Conservation (phyloP, 208 protist genomes). For the Angomonas desouzai region DNA sequence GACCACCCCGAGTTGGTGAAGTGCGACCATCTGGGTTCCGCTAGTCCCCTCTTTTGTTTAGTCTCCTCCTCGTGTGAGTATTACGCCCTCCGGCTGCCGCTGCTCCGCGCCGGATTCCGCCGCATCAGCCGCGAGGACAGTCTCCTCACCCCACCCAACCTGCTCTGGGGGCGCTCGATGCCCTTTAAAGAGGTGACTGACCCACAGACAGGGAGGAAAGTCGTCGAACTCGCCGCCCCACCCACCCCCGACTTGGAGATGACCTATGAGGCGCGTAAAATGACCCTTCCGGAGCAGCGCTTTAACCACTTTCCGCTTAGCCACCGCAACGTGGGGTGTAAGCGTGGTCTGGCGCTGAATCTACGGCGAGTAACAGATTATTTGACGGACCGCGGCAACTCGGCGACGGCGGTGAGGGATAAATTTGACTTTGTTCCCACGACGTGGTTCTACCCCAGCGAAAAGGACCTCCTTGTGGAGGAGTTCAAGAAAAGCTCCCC, state of each 20-base stretch:
- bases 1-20: slow-evolving; percentile 20
- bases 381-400: slow-evolving; percentile 5
- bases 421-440: slow-evolving; percentile 63
- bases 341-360: slow-evolving; percentile 70
- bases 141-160: slow-evolving; percentile 40
- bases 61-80: slow-evolving; percentile 90
- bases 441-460: slow-evolving; percentile 81
- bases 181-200: slow-evolving; percentile 24
- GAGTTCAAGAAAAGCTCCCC: slow-evolving; percentile 33
- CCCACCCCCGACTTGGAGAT: slow-evolving; percentile 10
- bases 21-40: slow-evolving; percentile 43
- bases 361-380: slow-evolving; percentile 21
- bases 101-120: slow-evolving; percentile 82
- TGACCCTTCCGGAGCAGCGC: slow-evolving; percentile 24
- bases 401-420: background rate
- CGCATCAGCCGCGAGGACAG: slow-evolving; percentile 29
- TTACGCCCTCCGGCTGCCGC: slow-evolving; percentile 92
- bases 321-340: slow-evolving; percentile 78
- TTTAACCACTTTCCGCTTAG: slow-evolving; percentile 89
- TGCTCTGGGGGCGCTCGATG: slow-evolving; percentile 77
- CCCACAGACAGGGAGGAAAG: background rate
- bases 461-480: slow-evolving; percentile 44
- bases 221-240: background rate
- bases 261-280: slow-evolving; percentile 20
- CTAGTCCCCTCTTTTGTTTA: slow-evolving; percentile 73